Conservation (phyloP, 805 yeast species). For the Sugiyamaella chiloensis region DNA sequence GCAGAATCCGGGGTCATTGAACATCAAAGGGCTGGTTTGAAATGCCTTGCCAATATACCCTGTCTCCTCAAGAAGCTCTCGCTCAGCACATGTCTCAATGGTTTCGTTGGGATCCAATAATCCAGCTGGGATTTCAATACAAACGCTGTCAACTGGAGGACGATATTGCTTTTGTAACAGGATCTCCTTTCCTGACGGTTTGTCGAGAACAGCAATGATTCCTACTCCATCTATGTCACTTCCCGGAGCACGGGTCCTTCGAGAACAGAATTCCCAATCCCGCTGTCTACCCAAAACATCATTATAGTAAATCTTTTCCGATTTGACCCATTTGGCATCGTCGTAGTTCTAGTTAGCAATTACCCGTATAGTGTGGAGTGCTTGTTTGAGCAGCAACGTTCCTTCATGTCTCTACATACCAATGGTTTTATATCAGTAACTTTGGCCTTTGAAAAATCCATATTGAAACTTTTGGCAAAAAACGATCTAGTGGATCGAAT, state of each 20-base stretch:
- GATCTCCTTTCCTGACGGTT: conserved; percentile 48
- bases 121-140: conserved; percentile 95
- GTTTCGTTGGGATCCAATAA: conserved; percentile 81
- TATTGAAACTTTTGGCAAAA: too few species aligned
- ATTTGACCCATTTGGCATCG: conserved; percentile 64
- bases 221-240: conserved; percentile 82
- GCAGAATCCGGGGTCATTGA: conserved; percentile 83
- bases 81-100: conserved; percentile 71
- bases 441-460: conserved; percentile 29
- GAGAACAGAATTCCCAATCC: conserved; percentile 88
- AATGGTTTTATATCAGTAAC: conserved; percentile 26
- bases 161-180: conserved; percentile 86
- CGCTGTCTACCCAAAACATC: conserved; percentile 42
- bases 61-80: conserved; percentile 90
- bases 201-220: conserved; percentile 66
- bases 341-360: conserved; percentile 28
- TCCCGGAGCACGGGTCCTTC: conserved; percentile 66
- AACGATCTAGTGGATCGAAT: too few species aligned
- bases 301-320: conserved; percentile 40
- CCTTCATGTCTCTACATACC: conserved; percentile 22
- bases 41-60: conserved; percentile 74
- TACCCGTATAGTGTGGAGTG: conserved; percentile 5
- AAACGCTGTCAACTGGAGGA: conserved; percentile 85
- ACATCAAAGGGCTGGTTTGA: conserved; percentile 48
- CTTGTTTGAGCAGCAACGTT: too few species aligned